Evolutionary conservation across 768 basidiomycete genomes (phyloP), one percentile per base, ranked within the genome.

Genomic region (Peribolospora baueri): DNA sequence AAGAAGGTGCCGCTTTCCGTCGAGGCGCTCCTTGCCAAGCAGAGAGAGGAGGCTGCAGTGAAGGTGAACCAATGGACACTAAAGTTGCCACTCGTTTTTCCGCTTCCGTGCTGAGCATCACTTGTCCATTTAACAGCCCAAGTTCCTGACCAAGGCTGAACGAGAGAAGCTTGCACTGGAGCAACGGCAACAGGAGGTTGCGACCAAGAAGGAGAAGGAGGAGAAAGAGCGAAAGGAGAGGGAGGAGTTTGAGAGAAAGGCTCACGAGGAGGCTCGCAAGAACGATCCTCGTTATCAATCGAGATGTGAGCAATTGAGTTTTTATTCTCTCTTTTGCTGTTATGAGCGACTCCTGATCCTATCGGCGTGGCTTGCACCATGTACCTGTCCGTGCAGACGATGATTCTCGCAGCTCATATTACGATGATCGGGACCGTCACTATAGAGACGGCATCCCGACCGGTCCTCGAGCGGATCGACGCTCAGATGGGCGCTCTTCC

Each of bases 91-190:
- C 43, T n/a, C 48, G 13, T 51, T 4, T 25, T 56, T 51, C 25
- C 47, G 38, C 37, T 41, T 36, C 43, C 43, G 5, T 40, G 7
- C 14, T 10, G 39, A 10, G 47, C 11, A 55, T 45, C 52, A 53
- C 52, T 10, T 38, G 37, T 36, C 14, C 3, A 36, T 25, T 51
- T 14, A 9, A 42, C 68, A 95, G 88, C 91, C 91, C 42, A 91
- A 79, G 68, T 97, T 97, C 71, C 72, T 97, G 10, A 77, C 84
- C 3, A 97, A 84, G 68, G 84, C 88, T 60, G 84, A 93, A 63
- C 78, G 91, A 51, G 85, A 84, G 13, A 77, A 78, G 63, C 69
- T 93, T 42, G 91, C 91, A 3, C 82, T 95, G 57, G 79, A 80
- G 11, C 83, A 84, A 62, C 80, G 91, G 10, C 75, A 79, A 14